Base-by-base conservation (phyloP, 2,329 filamentous ascomycete genomes). In the Colletotrichum paranaense region DNA sequence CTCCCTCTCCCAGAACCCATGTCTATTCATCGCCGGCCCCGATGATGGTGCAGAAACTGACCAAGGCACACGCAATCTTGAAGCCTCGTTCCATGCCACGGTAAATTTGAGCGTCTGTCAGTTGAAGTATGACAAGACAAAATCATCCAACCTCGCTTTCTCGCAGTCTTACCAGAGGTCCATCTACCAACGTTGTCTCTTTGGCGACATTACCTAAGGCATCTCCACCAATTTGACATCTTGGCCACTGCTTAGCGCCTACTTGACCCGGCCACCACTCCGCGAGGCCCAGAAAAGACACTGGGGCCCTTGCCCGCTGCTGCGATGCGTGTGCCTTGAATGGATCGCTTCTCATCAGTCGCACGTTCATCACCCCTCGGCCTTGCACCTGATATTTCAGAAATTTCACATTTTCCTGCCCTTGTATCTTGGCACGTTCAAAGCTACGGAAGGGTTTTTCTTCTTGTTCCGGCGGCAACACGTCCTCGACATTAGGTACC, bases 321-420 rank as follows among this genome's bases (percentile, higher is more conserved):
- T 59, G 28, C n/a, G 46, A 38, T 49, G 22, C 53, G 26, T 32
- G 42, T 22, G 32, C 24, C 30, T 71, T 67, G 68, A 67, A 67
- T 71, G 62, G 62, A 38, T 46, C 68, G 68, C 68, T 71, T 71
- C n/a, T 38, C 38, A 32, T 19, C 24, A 16, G 22, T 63, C 60
- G 16, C 59, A 42, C 26, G 42, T 32, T 42, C 9, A 60, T 42
- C 52, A 55, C 30, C 35, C 22, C 64, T 49, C 59, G 46, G 38
- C 24, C 35, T 14, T 26, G 24, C 49, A 38, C 22, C 53, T 63
- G 35, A 68, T 49, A 28, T 62, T 49, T 60, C 57, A n/a, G 19
- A 49, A 62, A 16, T 62, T 49, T 62, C 38, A 16, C 6, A 42
- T 26, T 11, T 38, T 52, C 49, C 52, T n/a, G 32, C 52, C 46